Base-by-base conservation (phyloP, 768 basidiomycete species). In the Pulveroboletus sp. region DNA sequence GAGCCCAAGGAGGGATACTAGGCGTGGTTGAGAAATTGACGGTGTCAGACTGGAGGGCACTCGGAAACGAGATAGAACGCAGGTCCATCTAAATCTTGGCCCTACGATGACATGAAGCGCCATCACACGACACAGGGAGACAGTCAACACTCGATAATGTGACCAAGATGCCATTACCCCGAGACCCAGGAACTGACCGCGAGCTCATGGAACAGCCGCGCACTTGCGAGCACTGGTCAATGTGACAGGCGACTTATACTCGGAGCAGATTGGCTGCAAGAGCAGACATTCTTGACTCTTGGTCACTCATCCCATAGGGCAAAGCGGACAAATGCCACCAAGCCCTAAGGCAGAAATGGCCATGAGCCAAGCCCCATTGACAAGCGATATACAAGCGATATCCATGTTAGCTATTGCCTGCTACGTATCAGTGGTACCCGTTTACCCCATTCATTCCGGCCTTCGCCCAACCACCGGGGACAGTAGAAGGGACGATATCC, bases 221-320 rank as follows among this genome's bases (percentile, higher is more conserved):
- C 21, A 3, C 21, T 21, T 21, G 21, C 21, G 21, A 21, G 21
- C 21, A 21, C 21, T 21, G 21, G 21, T 21, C 21, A 2, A 21
- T 21, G 21, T 3, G 3, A 21, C 21, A 21, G 21, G 3, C 21
- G 21, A 21, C 21, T 21, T 21, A 21, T 2, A 21, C 21, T 21
- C 21, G 21, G 21, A 21, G 21, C 21, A 30, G 4, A 8, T 38
- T 21, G 24, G 46, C 37, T 17, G 36, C 8, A 6, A 48, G 37
- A 49, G 27, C 17, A n/a, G 30, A 21, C 35, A 8, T n/a, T 30
- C 35, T 35, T 27, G 44, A 35, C 44, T 58, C 11, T 26, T 40
- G 59, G 39, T 27, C 47, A 57, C 33, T 41, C 27, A 27, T 51
- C 55, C 58, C 28, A 39, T 47, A 43, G 31, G 45, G 50, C 60